Conservation (phyloP, 108 stramenopile genomes). For the Skeletonema menzelii region DNA sequence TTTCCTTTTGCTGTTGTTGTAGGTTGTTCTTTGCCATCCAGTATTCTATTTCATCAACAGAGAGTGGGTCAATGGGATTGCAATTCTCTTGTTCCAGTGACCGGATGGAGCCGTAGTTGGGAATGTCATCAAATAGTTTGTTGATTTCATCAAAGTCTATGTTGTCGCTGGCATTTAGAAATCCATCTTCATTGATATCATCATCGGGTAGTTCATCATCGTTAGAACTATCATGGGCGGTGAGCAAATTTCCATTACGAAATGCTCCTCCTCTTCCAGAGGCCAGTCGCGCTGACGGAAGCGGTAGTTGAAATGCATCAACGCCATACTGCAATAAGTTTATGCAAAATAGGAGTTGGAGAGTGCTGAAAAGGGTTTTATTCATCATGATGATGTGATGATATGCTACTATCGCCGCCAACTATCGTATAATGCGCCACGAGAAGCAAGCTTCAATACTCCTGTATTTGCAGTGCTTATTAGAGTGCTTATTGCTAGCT, state of each 20-base stretch:
- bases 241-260: background rate
- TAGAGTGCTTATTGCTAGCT: no score
- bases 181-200: conserved; percentile 5
- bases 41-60: conserved; percentile 29
- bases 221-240: background rate
- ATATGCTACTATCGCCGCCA: no score
- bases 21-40: conserved; percentile 16
- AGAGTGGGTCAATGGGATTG: conserved; percentile 12
- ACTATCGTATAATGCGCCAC: no score
- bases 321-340: background rate
- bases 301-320: background rate
- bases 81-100: conserved; percentile 23
- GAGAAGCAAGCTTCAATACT: no score
- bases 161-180: conserved; percentile 10
- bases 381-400: no score
- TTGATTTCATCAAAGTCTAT: conserved; percentile 30
- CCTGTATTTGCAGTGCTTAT: no score
- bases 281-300: background rate
- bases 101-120: conserved; percentile 30
- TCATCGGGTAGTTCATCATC: background rate
- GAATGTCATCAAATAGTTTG: conserved; percentile 32
- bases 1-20: conserved; percentile 12
- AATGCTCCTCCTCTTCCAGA: background rate
- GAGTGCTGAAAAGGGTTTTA: background rate
- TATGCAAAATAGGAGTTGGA: background rate